phyloP scores from a whole-genome alignment of 148 eudicot species.

The Cornus kousa region DNA sequence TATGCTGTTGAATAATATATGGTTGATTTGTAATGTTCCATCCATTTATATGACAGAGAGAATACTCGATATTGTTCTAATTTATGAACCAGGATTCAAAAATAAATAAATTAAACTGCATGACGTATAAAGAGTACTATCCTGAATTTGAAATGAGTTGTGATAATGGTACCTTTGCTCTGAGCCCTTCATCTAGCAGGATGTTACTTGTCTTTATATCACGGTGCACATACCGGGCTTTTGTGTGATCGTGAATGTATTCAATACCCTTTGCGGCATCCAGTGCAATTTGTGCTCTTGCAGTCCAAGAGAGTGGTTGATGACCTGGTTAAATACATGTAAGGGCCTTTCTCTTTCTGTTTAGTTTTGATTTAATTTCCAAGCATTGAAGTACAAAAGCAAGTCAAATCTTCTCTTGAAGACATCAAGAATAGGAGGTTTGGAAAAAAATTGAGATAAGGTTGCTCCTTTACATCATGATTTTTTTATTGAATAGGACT shows the following conservation, averaged over 20 bases:
- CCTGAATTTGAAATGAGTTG: background rate
- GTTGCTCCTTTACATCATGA: background rate
- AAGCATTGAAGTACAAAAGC: background rate
- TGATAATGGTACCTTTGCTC: conserved; percentile 43
- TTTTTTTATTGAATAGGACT: too few species aligned
- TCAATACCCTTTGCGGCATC: conserved; percentile 54
- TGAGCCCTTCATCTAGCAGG: conserved; percentile 40
- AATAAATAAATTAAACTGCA: too few species aligned
- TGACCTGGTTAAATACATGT: conserved; percentile 31
- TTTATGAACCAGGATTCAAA: too few species aligned
- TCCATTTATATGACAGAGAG: too few species aligned
- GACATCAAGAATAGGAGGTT: background rate
- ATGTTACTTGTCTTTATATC: conserved; percentile 53
- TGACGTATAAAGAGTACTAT: background rate
- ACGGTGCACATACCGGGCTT: conserved; percentile 50
- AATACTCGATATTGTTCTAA: too few species aligned
- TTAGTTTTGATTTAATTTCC: background rate
- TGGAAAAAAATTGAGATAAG: too few species aligned
- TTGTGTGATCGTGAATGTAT: conserved; percentile 52
- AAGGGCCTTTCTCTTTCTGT: background rate
- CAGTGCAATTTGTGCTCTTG: conserved; percentile 49
- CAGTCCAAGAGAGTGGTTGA: conserved; percentile 53
- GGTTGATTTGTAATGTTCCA: too few species aligned
- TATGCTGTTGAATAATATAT: too few species aligned
- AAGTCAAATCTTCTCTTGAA: background rate